phyloP scores from a whole-genome alignment of 2,329 filamentous ascomycete genomes.

The Sarocladium brachiariae region DNA sequence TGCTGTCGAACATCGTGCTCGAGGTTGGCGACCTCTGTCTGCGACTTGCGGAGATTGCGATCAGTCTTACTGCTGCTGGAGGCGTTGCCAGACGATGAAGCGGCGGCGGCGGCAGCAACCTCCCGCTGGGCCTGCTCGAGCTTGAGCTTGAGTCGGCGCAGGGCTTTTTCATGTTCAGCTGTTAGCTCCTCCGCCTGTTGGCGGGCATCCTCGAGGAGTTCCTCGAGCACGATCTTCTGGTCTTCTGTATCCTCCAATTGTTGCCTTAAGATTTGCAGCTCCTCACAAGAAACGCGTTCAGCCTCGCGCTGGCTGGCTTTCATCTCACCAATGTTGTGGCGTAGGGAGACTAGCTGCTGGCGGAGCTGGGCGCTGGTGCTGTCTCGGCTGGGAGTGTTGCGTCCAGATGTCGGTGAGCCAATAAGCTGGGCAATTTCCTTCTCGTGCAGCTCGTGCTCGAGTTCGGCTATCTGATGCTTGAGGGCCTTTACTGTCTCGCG shows the following conservation, averaged over 20 bases:
- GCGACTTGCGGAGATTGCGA: conserved; percentile 54
- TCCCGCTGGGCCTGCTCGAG: conserved; percentile 45
- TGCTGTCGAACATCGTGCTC: conserved; percentile 65
- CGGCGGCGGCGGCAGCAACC: conserved; percentile 19
- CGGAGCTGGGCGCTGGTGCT: conserved; percentile 52
- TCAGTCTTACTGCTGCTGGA: conserved; percentile 42
- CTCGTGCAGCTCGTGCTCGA: conserved; percentile 63
- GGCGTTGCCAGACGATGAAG: conserved; percentile 19
- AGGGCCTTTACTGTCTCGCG: conserved; percentile 56
- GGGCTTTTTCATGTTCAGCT: conserved; percentile 34
- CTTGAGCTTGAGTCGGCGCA: conserved; percentile 40
- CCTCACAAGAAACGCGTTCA: conserved; percentile 36
- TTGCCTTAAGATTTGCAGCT: conserved; percentile 41
- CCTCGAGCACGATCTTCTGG: conserved; percentile 50
- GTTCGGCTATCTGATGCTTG: conserved; percentile 57
- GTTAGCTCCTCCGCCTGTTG: conserved; percentile 42
- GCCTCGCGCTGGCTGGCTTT: conserved; percentile 43
- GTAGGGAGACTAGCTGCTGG: conserved; percentile 52
- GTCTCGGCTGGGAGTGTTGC: conserved; percentile 50
- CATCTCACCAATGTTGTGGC: conserved; percentile 51
- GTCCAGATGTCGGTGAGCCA: conserved; percentile 35
- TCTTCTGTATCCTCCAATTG: conserved; percentile 53
- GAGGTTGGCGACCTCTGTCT: conserved; percentile 60
- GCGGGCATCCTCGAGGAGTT: conserved; percentile 49
- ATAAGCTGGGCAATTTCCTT: conserved; percentile 47